phyloP scores from a whole-genome alignment of 768 basidiomycete species.

The Calvatia gigantea region DNA sequence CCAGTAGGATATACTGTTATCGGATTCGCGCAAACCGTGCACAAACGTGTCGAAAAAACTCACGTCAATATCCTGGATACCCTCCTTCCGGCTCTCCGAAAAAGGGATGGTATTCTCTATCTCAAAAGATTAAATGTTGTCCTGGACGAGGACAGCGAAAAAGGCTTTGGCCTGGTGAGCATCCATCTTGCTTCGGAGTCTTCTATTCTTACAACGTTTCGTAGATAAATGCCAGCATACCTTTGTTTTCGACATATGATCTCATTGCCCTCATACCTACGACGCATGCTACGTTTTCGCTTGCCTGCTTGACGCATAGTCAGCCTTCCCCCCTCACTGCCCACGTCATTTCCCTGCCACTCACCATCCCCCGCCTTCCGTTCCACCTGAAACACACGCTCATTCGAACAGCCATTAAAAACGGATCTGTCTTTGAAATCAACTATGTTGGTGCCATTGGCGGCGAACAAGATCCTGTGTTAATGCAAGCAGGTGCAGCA shows the following conservation, averaged over 20 bases:
- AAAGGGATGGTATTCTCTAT: constrained; percentile 56
- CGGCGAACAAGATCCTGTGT: constrained; percentile 48
- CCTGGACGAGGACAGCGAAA: constrained; percentile 81
- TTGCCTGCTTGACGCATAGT: constrained; percentile 78
- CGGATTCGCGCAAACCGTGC: constrained; percentile 70
- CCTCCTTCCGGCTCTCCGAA: constrained; percentile 57
- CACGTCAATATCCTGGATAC: constrained; percentile 63
- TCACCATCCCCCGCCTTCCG: constrained; percentile 73
- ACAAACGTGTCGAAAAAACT: constrained; percentile 69
- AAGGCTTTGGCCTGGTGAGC: constrained; percentile 75
- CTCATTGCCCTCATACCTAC: constrained; percentile 75
- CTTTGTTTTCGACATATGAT: constrained; percentile 66
- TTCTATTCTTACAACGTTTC: background rate
- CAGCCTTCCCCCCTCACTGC: constrained; percentile 73
- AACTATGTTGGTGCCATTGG: constrained; percentile 73
- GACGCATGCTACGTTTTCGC: constrained; percentile 66
- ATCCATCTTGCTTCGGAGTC: constrained; percentile 4
- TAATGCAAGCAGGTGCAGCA: constrained; percentile 43
- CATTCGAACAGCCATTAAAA: constrained; percentile 74
- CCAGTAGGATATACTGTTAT: constrained; percentile 86
- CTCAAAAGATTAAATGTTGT: constrained; percentile 79
- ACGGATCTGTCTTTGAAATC: constrained; percentile 82
- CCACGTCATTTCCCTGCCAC: constrained; percentile 77
- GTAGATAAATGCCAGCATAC: constrained; percentile 69
- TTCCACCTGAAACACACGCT: constrained; percentile 84